These are phyloP conservation scores for Metschnikowia cubensis DNA, from an alignment of 805 yeast species.

Conservation along the genomic window DNA sequence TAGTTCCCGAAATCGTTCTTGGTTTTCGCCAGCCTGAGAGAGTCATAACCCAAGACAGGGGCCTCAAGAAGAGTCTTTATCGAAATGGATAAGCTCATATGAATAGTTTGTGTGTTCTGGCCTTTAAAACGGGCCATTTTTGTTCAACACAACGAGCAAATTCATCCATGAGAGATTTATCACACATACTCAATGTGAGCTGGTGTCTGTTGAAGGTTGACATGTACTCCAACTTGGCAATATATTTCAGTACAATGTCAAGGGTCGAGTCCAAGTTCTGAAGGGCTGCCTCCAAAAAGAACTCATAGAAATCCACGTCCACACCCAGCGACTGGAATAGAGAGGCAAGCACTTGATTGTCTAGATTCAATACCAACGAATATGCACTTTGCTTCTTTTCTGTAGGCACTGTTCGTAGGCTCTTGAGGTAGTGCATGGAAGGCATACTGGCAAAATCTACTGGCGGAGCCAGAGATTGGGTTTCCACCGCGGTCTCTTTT, in stretches of 20 bases:
- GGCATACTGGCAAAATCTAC: slow-evolving; percentile 18
- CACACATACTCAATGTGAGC: slow-evolving; percentile 33
- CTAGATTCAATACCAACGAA: slow-evolving; percentile 31
- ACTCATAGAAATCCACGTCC: slow-evolving; percentile 46
- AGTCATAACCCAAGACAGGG: slow-evolving; percentile 26
- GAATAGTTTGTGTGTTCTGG: not conserved
- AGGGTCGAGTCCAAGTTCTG: not conserved
- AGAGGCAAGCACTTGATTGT: slow-evolving; percentile 20
- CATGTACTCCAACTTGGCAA: slow-evolving; percentile 7
- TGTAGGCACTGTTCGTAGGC: slow-evolving; percentile 26
- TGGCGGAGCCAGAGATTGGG: not conserved
- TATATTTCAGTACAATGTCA: not conserved
- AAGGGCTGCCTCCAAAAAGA: slow-evolving; percentile 42
- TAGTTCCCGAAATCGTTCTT: slow-evolving; percentile 33
- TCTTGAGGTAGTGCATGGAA: slow-evolving; percentile 24
- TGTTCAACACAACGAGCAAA: slow-evolving; percentile 4
- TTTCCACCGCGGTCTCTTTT: not conserved
- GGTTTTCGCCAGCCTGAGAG: slow-evolving; percentile 44
- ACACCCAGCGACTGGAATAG: slow-evolving; percentile 44
- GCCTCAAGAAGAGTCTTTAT: slow-evolving; percentile 25
- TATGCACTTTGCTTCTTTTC: slow-evolving; percentile 29
- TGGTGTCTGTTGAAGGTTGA: slow-evolving; percentile 24
- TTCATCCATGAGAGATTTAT: slow-evolving; percentile 16
- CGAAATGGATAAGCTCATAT: slow-evolving; percentile 4
- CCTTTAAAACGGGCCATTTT: not conserved